A percentile compares a stretch with the other conserved stretches of the same genome.
These are phyloP conservation scores for Skeletonema grethae DNA, from an alignment of 108 stramenopile species.

Conservation along the genomic window DNA sequence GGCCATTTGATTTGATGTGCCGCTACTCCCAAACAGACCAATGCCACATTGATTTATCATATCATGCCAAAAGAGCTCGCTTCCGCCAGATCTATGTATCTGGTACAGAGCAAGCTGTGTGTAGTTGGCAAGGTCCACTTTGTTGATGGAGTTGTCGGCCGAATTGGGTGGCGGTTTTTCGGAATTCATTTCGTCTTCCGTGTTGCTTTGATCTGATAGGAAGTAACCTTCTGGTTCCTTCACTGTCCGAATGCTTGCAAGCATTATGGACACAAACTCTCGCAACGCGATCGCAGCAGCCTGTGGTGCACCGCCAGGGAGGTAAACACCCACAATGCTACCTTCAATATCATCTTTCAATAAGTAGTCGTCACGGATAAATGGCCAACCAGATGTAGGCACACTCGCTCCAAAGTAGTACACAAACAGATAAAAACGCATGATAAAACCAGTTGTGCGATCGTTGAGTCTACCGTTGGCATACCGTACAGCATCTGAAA, in stretches of 20 bases:
- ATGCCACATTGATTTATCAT: slow-evolving; percentile 80
- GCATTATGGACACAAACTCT: slow-evolving; percentile 62
- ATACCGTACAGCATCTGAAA: slow-evolving; percentile 64
- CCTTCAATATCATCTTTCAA: slow-evolving; percentile 22
- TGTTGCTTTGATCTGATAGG: background rate
- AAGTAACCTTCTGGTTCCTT: slow-evolving; percentile 10
- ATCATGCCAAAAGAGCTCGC: slow-evolving; percentile 90
- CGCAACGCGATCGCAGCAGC: slow-evolving; percentile 71
- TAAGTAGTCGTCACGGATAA: slow-evolving; percentile 27
- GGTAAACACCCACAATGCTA: slow-evolving; percentile 23
- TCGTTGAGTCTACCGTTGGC: slow-evolving; percentile 72
- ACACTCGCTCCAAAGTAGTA: slow-evolving; percentile 84
- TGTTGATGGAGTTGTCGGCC: slow-evolving; percentile 61
- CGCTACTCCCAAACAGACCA: slow-evolving; percentile 67
- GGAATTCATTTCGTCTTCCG: background rate
- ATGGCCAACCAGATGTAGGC: slow-evolving; percentile 50
- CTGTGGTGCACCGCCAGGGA: slow-evolving; percentile 79
- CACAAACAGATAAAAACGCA: slow-evolving; percentile 82
- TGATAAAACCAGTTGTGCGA: slow-evolving; percentile 76
- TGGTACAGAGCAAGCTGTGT: slow-evolving; percentile 86
- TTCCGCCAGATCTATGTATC: slow-evolving; percentile 82
- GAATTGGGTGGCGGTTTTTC: slow-evolving; percentile 13
- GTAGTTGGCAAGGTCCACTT: slow-evolving; percentile 65
- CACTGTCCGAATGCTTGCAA: slow-evolving; percentile 25
- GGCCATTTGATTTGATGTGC: slow-evolving; percentile 27